phyloP scores from a whole-genome alignment of 2,329 filamentous ascomycete species.

The Xylariaceae sp. region DNA sequence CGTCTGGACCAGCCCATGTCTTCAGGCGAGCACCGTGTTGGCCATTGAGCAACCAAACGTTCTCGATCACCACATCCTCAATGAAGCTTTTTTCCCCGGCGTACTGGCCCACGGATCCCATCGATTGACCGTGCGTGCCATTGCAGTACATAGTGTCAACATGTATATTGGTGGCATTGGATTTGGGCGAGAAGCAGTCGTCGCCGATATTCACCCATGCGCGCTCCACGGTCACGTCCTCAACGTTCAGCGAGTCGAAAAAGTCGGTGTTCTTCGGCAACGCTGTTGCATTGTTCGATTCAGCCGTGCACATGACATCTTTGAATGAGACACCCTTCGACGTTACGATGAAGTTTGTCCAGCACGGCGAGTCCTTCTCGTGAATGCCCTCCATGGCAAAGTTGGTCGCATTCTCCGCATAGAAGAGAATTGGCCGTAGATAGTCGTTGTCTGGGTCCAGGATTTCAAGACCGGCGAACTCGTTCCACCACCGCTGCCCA shows the following conservation, averaged over 20 bases:
- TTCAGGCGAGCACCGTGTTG: constrained; percentile 56
- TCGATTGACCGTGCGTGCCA: constrained; percentile 52
- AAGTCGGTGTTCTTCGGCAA: constrained; percentile 59
- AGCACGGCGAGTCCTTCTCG: constrained; percentile 58
- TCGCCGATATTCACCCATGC: constrained; percentile 52
- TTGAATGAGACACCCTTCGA: constrained; percentile 51
- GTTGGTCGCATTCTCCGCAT: constrained; percentile 57
- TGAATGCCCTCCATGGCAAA: constrained; percentile 54
- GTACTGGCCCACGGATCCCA: constrained; percentile 57
- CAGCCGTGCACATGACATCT: constrained; percentile 49
- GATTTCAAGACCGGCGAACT: constrained; percentile 39
- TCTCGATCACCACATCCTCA: constrained; percentile 54
- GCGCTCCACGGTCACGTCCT: constrained; percentile 47
- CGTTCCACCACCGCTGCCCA: constrained; percentile 41
- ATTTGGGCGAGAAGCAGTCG: constrained; percentile 59
- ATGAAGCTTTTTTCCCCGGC: constrained; percentile 50
- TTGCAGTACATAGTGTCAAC: constrained; percentile 60
- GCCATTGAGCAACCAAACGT: constrained; percentile 49
- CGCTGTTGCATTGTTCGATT: constrained; percentile 39
- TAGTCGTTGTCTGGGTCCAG: constrained; percentile 51
- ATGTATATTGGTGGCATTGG: constrained; percentile 53
- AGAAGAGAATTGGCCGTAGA: constrained; percentile 55
- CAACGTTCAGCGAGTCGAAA: constrained; percentile 56
- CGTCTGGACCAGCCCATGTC: constrained; percentile 53
- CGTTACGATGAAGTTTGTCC: constrained; percentile 59